Evolutionary conservation across 768 basidiomycete species (phyloP).

Genomic region (Kwoniella newhampshirensis): DNA sequence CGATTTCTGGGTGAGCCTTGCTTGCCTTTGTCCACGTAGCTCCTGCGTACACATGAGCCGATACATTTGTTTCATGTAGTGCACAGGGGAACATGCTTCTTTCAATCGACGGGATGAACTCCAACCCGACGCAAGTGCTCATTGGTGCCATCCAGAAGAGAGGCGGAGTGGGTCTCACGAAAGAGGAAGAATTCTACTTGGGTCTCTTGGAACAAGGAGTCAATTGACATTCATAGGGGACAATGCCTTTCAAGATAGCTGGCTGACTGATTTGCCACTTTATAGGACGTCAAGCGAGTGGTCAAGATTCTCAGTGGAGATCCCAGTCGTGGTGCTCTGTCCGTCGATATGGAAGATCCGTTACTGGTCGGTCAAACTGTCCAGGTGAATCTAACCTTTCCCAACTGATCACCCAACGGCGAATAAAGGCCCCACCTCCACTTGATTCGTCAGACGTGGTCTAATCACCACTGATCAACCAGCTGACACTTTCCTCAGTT

Average conservation of each 20-base stretch:
- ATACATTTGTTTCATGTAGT: conserved; percentile 14
- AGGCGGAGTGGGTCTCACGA: conserved; percentile 30
- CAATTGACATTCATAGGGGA: not conserved
- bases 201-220: conserved; percentile 27
- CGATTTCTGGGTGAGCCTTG: conserved; percentile 36
- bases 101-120: conserved; percentile 22
- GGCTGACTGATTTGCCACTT: not conserved
- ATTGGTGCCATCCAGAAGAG: conserved; percentile 44
- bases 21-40: not conserved
- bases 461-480: not conserved
- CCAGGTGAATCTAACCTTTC: conserved; percentile 31
- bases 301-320: conserved; percentile 52
- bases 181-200: conserved; percentile 53
- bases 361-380: conserved; percentile 42
- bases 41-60: too few relatives aligned
- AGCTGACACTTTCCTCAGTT: conserved; percentile 10
- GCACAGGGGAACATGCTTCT: conserved; percentile 52
- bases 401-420: not conserved
- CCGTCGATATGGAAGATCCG: conserved; percentile 49
- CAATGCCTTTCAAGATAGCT: not conserved
- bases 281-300: conserved; percentile 19
- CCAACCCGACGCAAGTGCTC: conserved; percentile 50
- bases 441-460: not conserved
- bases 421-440: not conserved
- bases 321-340: conserved; percentile 49